Evolutionary conservation across 83 land plant species (phyloP).

Genomic region (Diphasiastrum complanatum): DNA sequence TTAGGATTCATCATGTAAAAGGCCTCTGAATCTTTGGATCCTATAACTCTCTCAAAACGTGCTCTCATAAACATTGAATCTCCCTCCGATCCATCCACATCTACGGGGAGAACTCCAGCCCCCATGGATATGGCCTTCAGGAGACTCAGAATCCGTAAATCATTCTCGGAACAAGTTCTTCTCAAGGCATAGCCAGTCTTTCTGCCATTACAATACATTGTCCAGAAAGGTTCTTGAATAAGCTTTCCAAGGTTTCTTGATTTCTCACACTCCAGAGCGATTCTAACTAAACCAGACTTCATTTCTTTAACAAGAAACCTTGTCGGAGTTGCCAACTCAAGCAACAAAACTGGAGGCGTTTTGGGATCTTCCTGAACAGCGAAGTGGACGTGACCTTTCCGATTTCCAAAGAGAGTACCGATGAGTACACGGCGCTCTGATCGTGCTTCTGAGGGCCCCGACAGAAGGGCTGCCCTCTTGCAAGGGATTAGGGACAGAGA

Average conservation of each 20-base stretch:
- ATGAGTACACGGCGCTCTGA: too few relatives aligned
- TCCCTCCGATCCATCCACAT: constrained; percentile 27
- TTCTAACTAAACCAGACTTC: constrained; percentile 41
- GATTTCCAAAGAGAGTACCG: constrained; percentile 46
- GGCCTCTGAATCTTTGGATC: constrained; percentile 54
- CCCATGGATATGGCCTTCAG: constrained; percentile 56
- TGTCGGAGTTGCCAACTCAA: constrained; percentile 44
- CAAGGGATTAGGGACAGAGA: too few relatives aligned
- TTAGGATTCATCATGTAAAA: constrained; percentile 62
- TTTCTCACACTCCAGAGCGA: constrained; percentile 53
- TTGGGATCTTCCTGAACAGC: constrained; percentile 54
- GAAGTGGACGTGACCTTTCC: constrained; percentile 32
- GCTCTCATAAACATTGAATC: constrained; percentile 54
- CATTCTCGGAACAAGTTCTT: constrained; percentile 39
- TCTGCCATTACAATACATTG: constrained; percentile 34
- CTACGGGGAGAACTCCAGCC: constrained; percentile 45
- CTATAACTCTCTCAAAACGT: constrained; percentile 48
- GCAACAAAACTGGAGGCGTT: constrained; percentile 30
- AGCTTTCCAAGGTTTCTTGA: constrained; percentile 33
- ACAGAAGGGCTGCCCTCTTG: too few relatives aligned
- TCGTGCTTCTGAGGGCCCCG: too few relatives aligned
- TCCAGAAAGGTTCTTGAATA: constrained; percentile 54
- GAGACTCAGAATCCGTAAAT: constrained; percentile 32
- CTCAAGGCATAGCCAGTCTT: constrained; percentile 44
- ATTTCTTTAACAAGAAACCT: constrained; percentile 42